A percentile compares a stretch with the other conserved stretches of the same genome.
Evolutionary conservation across 2,329 filamentous ascomycete species (phyloP).

Genomic region (Myriangium duriaei): DNA sequence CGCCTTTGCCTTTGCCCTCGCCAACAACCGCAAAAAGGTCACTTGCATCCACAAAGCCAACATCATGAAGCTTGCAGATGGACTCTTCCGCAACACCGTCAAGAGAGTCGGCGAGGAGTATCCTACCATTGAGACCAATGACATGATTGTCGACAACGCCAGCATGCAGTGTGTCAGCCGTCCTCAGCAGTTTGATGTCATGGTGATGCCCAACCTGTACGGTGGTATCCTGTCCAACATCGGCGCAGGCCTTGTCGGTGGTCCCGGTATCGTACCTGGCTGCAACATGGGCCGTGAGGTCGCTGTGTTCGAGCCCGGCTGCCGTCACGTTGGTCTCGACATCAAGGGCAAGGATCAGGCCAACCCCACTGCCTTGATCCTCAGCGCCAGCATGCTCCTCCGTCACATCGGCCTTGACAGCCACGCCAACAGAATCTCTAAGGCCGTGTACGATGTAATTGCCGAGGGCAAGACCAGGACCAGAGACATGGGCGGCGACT

Average conservation of each 20-base stretch:
- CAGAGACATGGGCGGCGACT: conserved; percentile 86
- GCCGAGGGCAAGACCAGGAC: conserved; percentile 81
- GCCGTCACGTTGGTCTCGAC: conserved; percentile 97
- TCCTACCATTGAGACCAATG: conserved; percentile 87
- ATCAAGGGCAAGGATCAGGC: conserved; percentile 99
- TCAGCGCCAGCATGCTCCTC: conserved; percentile 93
- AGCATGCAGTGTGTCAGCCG: conserved; percentile 97
- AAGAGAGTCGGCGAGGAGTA: conserved; percentile 88
- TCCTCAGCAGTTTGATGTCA: conserved; percentile 97
- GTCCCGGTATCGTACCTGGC: conserved; percentile 90
- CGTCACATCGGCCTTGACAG: conserved; percentile 94
- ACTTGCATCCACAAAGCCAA: conserved; percentile 99
- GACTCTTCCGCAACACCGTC: conserved; percentile 97
- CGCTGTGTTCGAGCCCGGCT: conserved; percentile 96
- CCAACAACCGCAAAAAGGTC: conserved; percentile 98
- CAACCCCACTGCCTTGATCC: conserved; percentile 90
- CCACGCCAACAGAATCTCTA: conserved; percentile 95
- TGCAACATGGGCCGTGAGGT: conserved; percentile 99
- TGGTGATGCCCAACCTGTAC: conserved; percentile 99
- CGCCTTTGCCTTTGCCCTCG: conserved; percentile 91
- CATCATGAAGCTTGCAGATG: conserved; percentile 99
- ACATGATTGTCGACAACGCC: conserved; percentile 99
- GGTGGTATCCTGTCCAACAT: conserved; percentile 99
- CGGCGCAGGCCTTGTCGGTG: conserved; percentile 89
- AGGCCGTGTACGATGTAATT: conserved; percentile 71